phyloP scores from a whole-genome alignment of 1,139 yeast species.

The Diutina rugosa region DNA sequence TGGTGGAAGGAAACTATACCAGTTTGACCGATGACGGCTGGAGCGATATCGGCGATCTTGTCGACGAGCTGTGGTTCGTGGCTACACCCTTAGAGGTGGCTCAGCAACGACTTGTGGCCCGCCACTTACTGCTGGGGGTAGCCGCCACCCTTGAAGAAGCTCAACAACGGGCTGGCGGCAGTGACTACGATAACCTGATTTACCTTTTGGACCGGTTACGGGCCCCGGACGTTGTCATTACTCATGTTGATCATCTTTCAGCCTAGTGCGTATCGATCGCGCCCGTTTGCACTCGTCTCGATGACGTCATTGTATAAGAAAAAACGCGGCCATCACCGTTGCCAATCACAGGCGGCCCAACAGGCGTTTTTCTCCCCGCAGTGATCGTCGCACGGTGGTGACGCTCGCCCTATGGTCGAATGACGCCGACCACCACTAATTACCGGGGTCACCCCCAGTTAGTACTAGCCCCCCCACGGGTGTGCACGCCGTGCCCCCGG shows the following conservation, averaged over 20 bases:
- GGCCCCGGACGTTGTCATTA: background rate
- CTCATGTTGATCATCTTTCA: background rate
- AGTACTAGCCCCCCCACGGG: background rate
- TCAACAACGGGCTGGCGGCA: conserved; percentile 43
- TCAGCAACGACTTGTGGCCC: conserved; percentile 44
- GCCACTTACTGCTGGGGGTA: conserved; percentile 68
- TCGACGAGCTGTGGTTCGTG: conserved; percentile 33
- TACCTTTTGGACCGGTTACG: conserved; percentile 27
- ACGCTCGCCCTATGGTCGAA: no score
- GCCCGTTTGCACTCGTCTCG: background rate
- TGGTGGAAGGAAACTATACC: conserved; percentile 58
- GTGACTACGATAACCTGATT: conserved; percentile 59
- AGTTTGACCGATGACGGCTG: conserved; percentile 37
- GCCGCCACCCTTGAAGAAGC: conserved; percentile 47
- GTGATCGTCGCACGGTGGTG: no score
- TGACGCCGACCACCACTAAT: no score
- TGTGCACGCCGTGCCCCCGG: background rate
- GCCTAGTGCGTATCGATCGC: background rate
- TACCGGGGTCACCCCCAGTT: no score
- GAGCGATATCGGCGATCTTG: conserved; percentile 25
- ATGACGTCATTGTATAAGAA: background rate
- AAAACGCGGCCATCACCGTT: background rate
- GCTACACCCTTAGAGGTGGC: conserved; percentile 33
- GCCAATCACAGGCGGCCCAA: background rate
- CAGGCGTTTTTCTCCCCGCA: background rate